Evolutionary conservation across 805 yeast species (phyloP).

Genomic region (Kazachstania psychrophila): DNA sequence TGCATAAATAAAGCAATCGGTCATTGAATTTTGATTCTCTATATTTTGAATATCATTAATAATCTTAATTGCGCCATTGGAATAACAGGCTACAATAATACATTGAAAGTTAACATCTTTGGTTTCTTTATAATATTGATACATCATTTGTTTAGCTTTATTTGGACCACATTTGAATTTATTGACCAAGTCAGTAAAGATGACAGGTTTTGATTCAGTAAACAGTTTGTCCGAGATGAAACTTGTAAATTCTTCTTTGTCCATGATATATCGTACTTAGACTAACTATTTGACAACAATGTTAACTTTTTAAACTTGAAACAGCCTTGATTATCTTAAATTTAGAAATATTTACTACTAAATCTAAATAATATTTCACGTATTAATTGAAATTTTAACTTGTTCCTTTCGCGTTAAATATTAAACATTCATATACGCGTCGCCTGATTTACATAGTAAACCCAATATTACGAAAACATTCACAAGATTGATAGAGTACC

Average conservation of each 20-base stretch:
- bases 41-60: conserved; percentile 16
- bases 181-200: conserved; percentile 23
- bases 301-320: too few species aligned
- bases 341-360: too few species aligned
- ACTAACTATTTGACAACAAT: too few species aligned
- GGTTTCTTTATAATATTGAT: conserved; percentile 19
- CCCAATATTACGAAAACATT: too few species aligned
- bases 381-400: too few species aligned
- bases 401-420: too few species aligned
- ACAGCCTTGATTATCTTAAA: too few species aligned
- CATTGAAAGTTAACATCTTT: conserved; percentile 21
- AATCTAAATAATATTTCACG: too few species aligned
- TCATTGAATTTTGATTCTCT: conserved; percentile 11
- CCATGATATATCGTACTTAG: too few species aligned
- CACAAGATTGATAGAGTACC: too few species aligned
- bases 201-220: conserved; percentile 21
- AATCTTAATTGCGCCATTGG: conserved; percentile 15
- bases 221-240: conserved; percentile 20
- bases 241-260: conserved; percentile 3
- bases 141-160: conserved; percentile 23
- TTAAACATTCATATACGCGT: too few species aligned
- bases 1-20: conserved; percentile 29
- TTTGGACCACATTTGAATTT: conserved; percentile 20
- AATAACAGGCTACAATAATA: conserved; percentile 18
- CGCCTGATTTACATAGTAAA: too few species aligned